Percentiles rank a stretch among this genome's conserved stretches.
These are phyloP conservation scores for Casaregolazyma lundiana DNA, from an alignment of 1,139 yeast genomes.

Conservation along the genomic window DNA sequence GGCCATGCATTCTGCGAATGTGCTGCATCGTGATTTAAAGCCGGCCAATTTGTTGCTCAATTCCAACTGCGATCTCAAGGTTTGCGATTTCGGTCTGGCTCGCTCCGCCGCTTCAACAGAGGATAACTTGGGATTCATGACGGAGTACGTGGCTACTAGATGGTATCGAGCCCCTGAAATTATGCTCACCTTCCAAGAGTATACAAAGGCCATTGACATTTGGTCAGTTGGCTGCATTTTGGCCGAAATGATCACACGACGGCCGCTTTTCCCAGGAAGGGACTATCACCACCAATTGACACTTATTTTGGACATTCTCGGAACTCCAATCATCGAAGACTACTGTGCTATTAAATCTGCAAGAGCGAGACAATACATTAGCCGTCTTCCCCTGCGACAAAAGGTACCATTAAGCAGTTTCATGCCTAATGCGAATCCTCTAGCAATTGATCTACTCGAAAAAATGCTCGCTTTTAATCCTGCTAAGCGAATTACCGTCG, in stretches of 20 bases:
- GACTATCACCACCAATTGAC: constrained; percentile 90
- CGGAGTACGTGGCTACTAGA: constrained; percentile 95
- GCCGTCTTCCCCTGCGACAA: constrained; percentile 63
- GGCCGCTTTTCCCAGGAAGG: constrained; percentile 90
- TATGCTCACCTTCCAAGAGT: constrained; percentile 89
- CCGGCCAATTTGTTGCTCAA: constrained; percentile 84
- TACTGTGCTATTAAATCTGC: constrained; percentile 72
- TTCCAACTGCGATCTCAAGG: constrained; percentile 88
- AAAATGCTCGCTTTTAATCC: constrained; percentile 80
- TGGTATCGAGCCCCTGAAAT: constrained; percentile 98
- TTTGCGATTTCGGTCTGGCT: constrained; percentile 94
- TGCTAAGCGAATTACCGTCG: constrained; percentile 67
- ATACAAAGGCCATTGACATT: constrained; percentile 90
- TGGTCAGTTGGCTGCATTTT: constrained; percentile 97
- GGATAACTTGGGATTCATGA: constrained; percentile 70
- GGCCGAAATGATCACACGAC: constrained; percentile 84
- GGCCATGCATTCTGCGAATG: constrained; percentile 86
- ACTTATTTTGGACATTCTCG: constrained; percentile 81
- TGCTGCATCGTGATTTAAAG: constrained; percentile 87
- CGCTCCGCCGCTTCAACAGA: constrained; percentile 52
- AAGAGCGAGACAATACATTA: constrained; percentile 82
- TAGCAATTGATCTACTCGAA: constrained; percentile 73
- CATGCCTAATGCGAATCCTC: constrained; percentile 56
- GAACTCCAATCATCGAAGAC: constrained; percentile 84
- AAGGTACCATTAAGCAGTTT: constrained; percentile 50